Evolutionary conservation across 2,329 filamentous ascomycete species (phyloP), one percentile per base, ranked within the genome.

Genomic region (Fusarium hostae): DNA sequence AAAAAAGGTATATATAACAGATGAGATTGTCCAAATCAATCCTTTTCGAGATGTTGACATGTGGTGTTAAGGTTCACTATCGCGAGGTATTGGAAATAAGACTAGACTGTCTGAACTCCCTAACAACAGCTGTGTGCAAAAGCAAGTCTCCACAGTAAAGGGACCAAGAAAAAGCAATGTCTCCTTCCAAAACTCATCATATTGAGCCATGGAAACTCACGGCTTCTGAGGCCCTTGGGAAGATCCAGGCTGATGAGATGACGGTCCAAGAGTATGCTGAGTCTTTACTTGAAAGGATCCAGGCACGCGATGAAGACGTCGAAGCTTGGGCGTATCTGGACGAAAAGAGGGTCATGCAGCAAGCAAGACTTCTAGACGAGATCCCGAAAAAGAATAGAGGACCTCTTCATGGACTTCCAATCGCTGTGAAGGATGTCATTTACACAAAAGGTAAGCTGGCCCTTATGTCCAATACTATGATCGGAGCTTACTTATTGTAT

Each of bases 351-450:
- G 84, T 89, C 5, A 77, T 90, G 3, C 71, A 79, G 10, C 83
- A 86, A 56, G 89, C 89, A 5, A 81, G 78, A 41, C 75, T 77
- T 26, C 82, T 90, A 3, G 89, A 91, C 70, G 67, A 79, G 34
- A 69, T 89, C 2, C 85, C 87, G 0, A 59, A 66, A 2, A 80
- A 82, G 8, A 74, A 86, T 45, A 81, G 89, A 59, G 88, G 88
- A 0, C 87, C 86, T 0, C 79, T 91, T 1, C 88, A 90, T 73
- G 89, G 89, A 2, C 78, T 90, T 7, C 84, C 86, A 1, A 79
- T 91, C 18, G 89, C 83, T 1, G 82, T 90, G 3, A 91, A 91
- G 74, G 89, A 91, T 80, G 83, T 90, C 22, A 88, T 90, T 68
- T 84, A 83, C 73, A 90, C 85, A 0, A 87, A 86, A 75, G 85